These are phyloP conservation scores for Kwoniella shivajii DNA, from an alignment of 1,284 basidiomycete genomes.

Conservation along the genomic window DNA sequence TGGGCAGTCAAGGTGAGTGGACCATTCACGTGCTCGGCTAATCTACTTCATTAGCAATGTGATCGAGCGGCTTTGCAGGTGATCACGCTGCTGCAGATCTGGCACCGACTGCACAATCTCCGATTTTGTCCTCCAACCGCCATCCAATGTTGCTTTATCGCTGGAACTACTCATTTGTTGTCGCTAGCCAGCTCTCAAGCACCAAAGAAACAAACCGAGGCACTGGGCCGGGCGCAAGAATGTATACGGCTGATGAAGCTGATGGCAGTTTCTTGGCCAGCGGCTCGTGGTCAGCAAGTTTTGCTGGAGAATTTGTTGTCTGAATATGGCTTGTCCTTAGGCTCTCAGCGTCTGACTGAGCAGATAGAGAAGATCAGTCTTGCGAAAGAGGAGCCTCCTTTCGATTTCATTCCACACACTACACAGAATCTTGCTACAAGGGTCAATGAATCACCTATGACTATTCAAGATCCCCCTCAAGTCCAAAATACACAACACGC, in stretches of 20 bases:
- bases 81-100: conserved; percentile 63
- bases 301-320: conserved; percentile 24
- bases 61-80: conserved; percentile 67
- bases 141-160: conserved; percentile 66
- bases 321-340: conserved; percentile 24
- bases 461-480: too few species aligned
- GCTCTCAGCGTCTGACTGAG: not conserved
- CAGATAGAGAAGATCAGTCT: not conserved
- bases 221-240: conserved; percentile 19
- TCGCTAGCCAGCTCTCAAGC: conserved; percentile 28
- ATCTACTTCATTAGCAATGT: conserved; percentile 56
- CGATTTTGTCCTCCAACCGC: conserved; percentile 66
- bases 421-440: not conserved
- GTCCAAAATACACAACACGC: too few species aligned
- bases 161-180: conserved; percentile 58
- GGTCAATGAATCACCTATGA: not conserved
- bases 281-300: conserved; percentile 23
- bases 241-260: conserved; percentile 25
- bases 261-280: conserved; percentile 33
- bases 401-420: not conserved
- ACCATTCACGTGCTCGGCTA: too few species aligned
- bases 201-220: conserved; percentile 21
- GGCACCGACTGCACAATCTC: conserved; percentile 63
- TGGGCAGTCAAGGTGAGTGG: conserved; percentile 21
- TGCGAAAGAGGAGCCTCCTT: not conserved